Percentiles rank a stretch among this genome's conserved stretches.
These are phyloP conservation scores for Penicillium soppii DNA, from an alignment of 495 filamentous ascomycete species.

Conservation along the genomic window DNA sequence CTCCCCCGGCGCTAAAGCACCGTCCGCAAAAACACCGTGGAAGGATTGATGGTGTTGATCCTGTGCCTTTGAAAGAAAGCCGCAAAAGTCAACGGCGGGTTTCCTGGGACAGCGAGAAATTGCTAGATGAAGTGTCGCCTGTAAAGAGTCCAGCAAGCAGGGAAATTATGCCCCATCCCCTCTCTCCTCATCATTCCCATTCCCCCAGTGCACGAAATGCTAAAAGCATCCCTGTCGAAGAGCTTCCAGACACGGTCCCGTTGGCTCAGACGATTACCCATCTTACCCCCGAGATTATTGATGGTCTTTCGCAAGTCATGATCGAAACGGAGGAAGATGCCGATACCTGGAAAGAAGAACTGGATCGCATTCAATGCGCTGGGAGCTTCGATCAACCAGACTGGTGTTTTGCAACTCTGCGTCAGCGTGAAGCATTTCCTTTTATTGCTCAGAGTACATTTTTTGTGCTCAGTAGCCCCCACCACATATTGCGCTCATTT, in stretches of 20 bases:
- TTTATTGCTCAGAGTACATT: slow-evolving; percentile 77
- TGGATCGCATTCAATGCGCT: slow-evolving; percentile 37
- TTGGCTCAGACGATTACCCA: slow-evolving; percentile 44
- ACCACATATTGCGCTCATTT: slow-evolving; percentile 66
- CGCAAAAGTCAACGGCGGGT: slow-evolving; percentile 39
- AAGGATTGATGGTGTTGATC: slow-evolving; percentile 25
- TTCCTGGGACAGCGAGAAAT: slow-evolving; percentile 46
- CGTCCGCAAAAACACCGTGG: slow-evolving; percentile 46
- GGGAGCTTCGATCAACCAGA: slow-evolving; percentile 42
- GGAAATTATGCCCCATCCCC: background rate
- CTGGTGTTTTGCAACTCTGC: slow-evolving; percentile 39
- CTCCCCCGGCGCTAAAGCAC: slow-evolving; percentile 45
- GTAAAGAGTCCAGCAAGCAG: slow-evolving; percentile 10
- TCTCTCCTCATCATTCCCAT: slow-evolving; percentile 9
- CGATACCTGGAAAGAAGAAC: slow-evolving; percentile 40
- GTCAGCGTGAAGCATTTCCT: slow-evolving; percentile 40
- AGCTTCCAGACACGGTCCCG: slow-evolving; percentile 7
- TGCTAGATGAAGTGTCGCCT: slow-evolving; percentile 29
- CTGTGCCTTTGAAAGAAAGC: slow-evolving; percentile 17
- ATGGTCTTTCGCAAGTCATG: slow-evolving; percentile 37
- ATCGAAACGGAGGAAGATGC: slow-evolving; percentile 36
- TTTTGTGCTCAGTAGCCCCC: slow-evolving; percentile 66
- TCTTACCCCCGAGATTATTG: slow-evolving; percentile 40
- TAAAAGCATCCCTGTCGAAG: slow-evolving; percentile 10
- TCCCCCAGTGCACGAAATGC: slow-evolving; percentile 24